These are phyloP conservation scores for Colletotrichum sp. DNA, from an alignment of 2,329 filamentous ascomycete species.

Conservation along the genomic window DNA sequence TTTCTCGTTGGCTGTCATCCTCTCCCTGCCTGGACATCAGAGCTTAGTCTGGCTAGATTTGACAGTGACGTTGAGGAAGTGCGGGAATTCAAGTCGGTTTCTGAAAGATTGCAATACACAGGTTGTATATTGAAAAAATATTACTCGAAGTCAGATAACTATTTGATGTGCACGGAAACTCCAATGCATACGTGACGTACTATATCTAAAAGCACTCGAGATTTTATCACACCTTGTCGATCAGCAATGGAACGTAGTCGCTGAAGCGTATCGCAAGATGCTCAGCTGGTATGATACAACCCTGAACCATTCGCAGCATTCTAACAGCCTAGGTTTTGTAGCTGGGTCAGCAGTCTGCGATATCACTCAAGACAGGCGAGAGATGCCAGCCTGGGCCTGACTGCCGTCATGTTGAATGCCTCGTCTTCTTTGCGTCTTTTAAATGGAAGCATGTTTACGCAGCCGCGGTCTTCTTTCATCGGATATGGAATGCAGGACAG, in stretches of 20 bases:
- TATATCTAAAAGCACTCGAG: fast-evolving
- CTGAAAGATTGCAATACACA: no score
- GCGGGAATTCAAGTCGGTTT: no score
- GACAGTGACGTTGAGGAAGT: no score
- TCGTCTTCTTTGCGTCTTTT: background rate
- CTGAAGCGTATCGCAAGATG: background rate
- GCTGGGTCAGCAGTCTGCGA: background rate
- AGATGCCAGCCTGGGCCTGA: background rate
- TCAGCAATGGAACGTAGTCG: fast-evolving
- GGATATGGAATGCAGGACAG: background rate
- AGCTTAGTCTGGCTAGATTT: no score
- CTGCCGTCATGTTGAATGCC: background rate
- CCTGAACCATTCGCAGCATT: background rate
- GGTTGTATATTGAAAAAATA: no score
- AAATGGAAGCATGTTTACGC: background rate
- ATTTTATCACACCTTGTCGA: fast-evolving
- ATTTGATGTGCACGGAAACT: no score
- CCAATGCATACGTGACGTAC: no score
- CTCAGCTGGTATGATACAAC: fast-evolving
- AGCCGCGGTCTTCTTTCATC: background rate
- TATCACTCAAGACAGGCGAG: background rate
- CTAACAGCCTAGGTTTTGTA: background rate
- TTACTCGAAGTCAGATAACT: no score
- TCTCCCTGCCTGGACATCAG: no score
- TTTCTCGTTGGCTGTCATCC: no score